Base-by-base conservation (phyloP, 2,329 filamentous ascomycete genomes). In the Alternaria incomplexa region DNA sequence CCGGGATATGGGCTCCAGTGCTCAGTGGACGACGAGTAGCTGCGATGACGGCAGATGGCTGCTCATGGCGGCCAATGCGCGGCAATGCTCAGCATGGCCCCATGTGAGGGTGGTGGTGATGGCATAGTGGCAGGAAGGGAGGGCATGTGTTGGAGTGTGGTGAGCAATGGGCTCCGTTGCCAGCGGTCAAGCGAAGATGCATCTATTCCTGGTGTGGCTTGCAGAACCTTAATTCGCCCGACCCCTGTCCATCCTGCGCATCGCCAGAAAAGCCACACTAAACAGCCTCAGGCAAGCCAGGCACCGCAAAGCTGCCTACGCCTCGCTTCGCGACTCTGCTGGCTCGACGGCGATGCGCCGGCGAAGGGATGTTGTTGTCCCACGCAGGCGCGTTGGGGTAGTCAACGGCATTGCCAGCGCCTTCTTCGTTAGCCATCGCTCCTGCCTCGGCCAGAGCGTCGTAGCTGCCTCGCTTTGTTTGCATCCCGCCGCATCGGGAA, bases 131-230 rank as follows among this genome's bases (percentile, higher is more conserved):
- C 68, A 67, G 65, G 58, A 73, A 73, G 70, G 71, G 71, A 73
- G 71, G 67, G 58, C 59, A 57, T 63, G 47, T 62, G 70, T 62
- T 65, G 65, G 64, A 68, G 69, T 75, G 75, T 76, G 75, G 75
- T 78, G 75, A 77, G 76, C 72, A 70, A 51, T 56, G 62, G 32
- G 56, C 56, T 62, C 54, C 53, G 69, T 61, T 64, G 43, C 64
- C 60, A 57, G 54, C 66, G 45, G 64, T 44, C 65, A 71, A 73
- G 74, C 72, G 70, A 74, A 59, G 56, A 45, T 61, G 70, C 73
- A 71, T 72, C 77, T 79, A 79, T 78, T 79, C 72, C 72, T 75
- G 77, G 76, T 66, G 77, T 78, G 77, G 77, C 77, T 77, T 79
- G 76, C 77, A 79, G 71, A 77, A 73, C 73, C 72, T 77, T 75